Conservation (phyloP, 192 early-diverging fungal genomes). For the Entomortierella lignicola region DNA sequence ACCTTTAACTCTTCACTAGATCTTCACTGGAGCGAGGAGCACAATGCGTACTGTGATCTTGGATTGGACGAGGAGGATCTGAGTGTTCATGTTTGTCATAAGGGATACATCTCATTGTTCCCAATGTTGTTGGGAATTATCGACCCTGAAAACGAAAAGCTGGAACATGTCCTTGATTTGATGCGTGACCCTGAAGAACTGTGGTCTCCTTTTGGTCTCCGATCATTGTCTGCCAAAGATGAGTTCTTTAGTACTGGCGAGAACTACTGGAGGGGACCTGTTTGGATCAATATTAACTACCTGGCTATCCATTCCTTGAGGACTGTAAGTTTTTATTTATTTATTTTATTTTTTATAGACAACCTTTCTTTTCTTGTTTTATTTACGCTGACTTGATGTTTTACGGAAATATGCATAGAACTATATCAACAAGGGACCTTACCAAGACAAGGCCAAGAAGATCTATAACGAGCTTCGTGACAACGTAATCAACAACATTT, state of each 20-base stretch:
- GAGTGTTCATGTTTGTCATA: constrained; percentile 69
- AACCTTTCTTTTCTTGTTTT: neutral
- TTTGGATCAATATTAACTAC: constrained; percentile 96
- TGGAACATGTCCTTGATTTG: constrained; percentile 80
- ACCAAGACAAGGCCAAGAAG: constrained; percentile 71
- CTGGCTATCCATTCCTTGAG: constrained; percentile 78
- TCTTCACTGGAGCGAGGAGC: constrained; percentile 77
- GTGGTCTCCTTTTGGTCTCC: constrained; percentile 84
- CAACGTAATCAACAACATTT: constrained; percentile 83
- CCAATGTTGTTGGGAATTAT: constrained; percentile 84
- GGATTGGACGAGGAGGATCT: constrained; percentile 64
- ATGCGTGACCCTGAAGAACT: constrained; percentile 81
- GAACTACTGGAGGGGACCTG: constrained; percentile 94
- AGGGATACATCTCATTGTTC: constrained; percentile 85
- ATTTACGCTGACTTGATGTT: neutral
- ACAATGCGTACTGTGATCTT: constrained; percentile 73
- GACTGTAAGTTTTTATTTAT: constrained; percentile 55
- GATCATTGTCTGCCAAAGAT: constrained; percentile 73
- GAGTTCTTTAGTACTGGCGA: constrained; percentile 82
- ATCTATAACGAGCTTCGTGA: constrained; percentile 81
- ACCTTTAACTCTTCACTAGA: constrained; percentile 28
- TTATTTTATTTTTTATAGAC: neutral
- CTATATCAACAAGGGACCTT: constrained; percentile 63
- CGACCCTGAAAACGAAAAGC: constrained; percentile 71
- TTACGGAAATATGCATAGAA: constrained; percentile 59